Evolutionary conservation across 164 flowering plant species (phyloP).

Genomic region (Tetracentron sinense): DNA sequence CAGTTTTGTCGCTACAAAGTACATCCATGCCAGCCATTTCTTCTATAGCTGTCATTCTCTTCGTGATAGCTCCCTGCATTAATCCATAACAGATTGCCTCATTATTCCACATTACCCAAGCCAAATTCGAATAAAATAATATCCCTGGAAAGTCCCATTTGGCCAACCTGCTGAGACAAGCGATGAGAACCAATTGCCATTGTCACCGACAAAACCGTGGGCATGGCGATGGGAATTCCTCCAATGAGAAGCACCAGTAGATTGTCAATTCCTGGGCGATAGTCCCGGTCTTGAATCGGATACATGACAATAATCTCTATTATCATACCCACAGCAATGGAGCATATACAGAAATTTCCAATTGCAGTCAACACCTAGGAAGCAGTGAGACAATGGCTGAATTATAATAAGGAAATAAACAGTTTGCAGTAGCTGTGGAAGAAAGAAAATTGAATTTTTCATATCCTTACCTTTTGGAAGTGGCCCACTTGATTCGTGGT

Average conservation of each 20-base stretch:
- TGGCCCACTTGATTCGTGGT: conserved; percentile 82
- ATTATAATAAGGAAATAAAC: background rate
- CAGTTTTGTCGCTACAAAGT: conserved; percentile 94
- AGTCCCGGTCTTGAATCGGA: conserved; percentile 60
- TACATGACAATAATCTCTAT: conserved; percentile 76
- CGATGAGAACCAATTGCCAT: conserved; percentile 92
- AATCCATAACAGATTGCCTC: conserved; percentile 6
- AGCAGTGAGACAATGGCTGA: background rate
- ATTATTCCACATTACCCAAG: background rate
- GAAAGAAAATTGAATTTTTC: background rate
- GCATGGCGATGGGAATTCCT: conserved; percentile 95
- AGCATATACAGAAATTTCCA: conserved; percentile 85
- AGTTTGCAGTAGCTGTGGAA: background rate
- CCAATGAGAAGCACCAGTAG: conserved; percentile 86
- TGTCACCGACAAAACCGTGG: conserved; percentile 82
- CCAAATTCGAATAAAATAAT: conserved; percentile 1
- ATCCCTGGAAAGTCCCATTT: background rate
- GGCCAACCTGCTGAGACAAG: conserved; percentile 70
- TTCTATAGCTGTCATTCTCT: conserved; percentile 97
- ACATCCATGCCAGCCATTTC: conserved; percentile 99
- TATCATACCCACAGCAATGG: conserved; percentile 80
- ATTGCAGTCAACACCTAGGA: conserved; percentile 78
- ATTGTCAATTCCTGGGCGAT: conserved; percentile 78
- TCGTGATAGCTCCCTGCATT: conserved; percentile 88
- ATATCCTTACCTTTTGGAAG: conserved; percentile 61